These are phyloP conservation scores for Melaleuca quinquenervia DNA, from an alignment of 345 rosid species.

Conservation along the genomic window DNA sequence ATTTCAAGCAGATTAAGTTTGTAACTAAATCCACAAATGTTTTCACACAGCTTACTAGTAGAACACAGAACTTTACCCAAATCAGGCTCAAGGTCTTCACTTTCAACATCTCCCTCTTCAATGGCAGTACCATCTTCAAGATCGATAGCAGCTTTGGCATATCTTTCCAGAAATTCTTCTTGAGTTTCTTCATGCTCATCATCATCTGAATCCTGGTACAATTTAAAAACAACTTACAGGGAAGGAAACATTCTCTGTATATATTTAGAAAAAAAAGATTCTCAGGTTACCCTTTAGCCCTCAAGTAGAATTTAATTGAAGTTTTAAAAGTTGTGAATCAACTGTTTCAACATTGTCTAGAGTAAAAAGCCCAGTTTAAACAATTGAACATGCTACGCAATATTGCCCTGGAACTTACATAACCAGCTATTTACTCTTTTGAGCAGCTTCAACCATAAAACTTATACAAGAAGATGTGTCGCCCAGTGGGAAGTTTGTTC, in stretches of 20 bases:
- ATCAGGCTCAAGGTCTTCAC: slow-evolving; percentile 50
- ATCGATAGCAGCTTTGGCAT: slow-evolving; percentile 63
- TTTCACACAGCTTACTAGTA: neutral
- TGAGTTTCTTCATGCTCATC: slow-evolving; percentile 79
- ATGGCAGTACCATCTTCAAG: slow-evolving; percentile 32
- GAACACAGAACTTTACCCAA: slow-evolving; percentile 35
- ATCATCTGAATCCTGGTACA: slow-evolving; percentile 61
- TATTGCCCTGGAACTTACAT: neutral
- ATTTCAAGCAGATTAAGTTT: neutral
- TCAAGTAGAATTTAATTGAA: neutral
- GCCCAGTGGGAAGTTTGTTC: neutral
- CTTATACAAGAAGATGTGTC: neutral
- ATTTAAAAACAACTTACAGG: neutral
- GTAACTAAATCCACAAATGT: neutral
- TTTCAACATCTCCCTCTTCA: slow-evolving; percentile 69
- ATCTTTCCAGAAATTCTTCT: slow-evolving; percentile 74
- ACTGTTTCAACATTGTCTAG: neutral
- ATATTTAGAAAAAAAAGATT: neutral
- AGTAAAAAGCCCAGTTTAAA: neutral
- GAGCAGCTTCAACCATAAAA: neutral
- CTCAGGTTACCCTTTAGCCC: neutral
- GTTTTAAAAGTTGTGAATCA: neutral
- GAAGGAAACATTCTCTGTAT: neutral
- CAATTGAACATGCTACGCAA: neutral
- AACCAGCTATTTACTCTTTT: neutral